A percentile compares a stretch with the other conserved stretches of the same genome.
Evolutionary conservation across 768 basidiomycete species (phyloP).

Genomic region (Calvatia gigantea): DNA sequence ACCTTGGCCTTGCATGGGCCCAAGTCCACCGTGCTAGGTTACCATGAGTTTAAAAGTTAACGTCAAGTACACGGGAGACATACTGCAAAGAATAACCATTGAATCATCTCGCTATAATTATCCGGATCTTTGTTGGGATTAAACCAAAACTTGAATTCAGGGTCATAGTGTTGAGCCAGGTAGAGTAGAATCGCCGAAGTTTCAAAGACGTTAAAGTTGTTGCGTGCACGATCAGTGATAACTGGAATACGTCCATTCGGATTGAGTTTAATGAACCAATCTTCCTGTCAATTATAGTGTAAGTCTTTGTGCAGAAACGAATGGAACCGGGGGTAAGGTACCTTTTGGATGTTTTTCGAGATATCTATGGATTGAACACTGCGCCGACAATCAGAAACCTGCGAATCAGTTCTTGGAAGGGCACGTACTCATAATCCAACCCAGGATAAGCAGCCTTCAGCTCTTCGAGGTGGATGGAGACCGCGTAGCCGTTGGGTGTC

Average conservation of each 20-base stretch:
- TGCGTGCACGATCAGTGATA: constrained; percentile 56
- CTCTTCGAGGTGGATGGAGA: constrained; percentile 59
- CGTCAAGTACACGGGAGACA: constrained; percentile 1
- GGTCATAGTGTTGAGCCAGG: constrained; percentile 78
- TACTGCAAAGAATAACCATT: constrained; percentile 87
- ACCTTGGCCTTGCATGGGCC: constrained; percentile 85
- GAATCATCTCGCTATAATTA: constrained; percentile 67
- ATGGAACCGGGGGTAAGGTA: constrained; percentile 18
- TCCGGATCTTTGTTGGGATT: constrained; percentile 48
- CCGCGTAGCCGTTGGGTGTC: constrained; percentile 60
- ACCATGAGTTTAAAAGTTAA: background rate
- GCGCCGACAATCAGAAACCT: constrained; percentile 2
- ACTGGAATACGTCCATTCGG: constrained; percentile 73
- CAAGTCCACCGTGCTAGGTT: constrained; percentile 69
- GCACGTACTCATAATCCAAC: constrained; percentile 47
- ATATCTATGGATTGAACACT: constrained; percentile 57
- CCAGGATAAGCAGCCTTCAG: constrained; percentile 50
- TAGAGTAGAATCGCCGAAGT: constrained; percentile 83
- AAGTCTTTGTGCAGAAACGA: background rate
- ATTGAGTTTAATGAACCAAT: constrained; percentile 74
- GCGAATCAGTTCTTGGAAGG: background rate
- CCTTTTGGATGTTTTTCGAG: constrained; percentile 70
- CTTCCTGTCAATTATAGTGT: constrained; percentile 31
- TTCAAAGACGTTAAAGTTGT: constrained; percentile 70
- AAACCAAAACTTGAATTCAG: constrained; percentile 67